A percentile compares a stretch with the other conserved stretches of the same genome.
Conservation (phyloP, 306 rosid species). For the Dicorynia guianensis region DNA sequence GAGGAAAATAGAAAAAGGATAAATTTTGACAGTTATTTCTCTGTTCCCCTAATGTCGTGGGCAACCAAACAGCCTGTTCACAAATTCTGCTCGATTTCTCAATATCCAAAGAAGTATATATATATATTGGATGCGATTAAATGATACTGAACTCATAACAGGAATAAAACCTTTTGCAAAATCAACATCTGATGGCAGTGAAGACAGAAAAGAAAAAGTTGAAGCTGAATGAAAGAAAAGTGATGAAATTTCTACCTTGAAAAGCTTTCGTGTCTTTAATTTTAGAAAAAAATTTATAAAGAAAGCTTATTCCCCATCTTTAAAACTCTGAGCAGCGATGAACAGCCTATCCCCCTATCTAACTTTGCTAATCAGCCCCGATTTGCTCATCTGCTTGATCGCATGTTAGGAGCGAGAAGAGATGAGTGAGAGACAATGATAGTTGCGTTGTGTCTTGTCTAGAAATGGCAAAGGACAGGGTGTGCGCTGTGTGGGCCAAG, state of each 20-base stretch:
- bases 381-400: not conserved
- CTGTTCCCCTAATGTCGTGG: not conserved
- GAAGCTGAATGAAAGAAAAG: not conserved
- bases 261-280: not conserved
- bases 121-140: no score
- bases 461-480: not conserved
- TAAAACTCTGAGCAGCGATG: not conserved
- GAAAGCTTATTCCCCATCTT: not conserved
- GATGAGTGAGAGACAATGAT: constrained; percentile 22
- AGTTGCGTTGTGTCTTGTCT: not conserved
- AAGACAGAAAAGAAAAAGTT: not conserved
- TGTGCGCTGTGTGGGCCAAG: not conserved
- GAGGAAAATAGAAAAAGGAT: not conserved
- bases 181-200: not conserved
- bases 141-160: not conserved
- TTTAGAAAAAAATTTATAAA: not conserved
- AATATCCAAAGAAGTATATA: not conserved
- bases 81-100: constrained; percentile 26
- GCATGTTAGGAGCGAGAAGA: not conserved
- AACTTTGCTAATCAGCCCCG: constrained; percentile 16
- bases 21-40: not conserved
- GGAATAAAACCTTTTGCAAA: not conserved
- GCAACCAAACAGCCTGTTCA: constrained; percentile 14
- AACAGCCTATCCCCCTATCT: not conserved
- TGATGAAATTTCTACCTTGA: not conserved